Evolutionary conservation across 129 eudicot species (phyloP).

Genomic region (Flaveria ramosissima): DNA sequence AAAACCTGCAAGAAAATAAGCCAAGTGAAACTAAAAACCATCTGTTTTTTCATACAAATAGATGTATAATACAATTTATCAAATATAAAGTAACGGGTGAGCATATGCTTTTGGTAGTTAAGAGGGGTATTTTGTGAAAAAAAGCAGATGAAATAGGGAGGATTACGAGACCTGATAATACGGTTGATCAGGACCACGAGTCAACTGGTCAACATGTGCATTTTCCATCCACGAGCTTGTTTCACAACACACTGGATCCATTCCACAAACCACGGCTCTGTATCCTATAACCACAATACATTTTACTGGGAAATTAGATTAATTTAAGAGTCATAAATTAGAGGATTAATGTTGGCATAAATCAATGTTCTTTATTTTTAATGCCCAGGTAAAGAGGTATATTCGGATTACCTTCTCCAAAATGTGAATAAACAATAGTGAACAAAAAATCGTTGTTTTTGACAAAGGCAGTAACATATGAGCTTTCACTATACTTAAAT

Average conservation of each 20-base stretch:
- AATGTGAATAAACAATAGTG: background rate
- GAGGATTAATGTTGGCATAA: background rate
- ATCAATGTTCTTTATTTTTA: background rate
- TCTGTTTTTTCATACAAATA: constrained; percentile 1
- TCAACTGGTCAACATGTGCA: constrained; percentile 72
- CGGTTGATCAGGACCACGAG: constrained; percentile 89
- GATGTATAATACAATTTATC: background rate
- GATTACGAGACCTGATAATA: constrained; percentile 78
- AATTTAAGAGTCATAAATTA: background rate
- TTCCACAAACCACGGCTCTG: constrained; percentile 91
- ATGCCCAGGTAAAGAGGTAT: background rate
- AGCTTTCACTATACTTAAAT: background rate
- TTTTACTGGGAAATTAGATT: background rate
- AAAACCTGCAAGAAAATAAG: constrained; percentile 56
- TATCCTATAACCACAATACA: constrained; percentile 52
- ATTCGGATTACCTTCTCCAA: background rate
- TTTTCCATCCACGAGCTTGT: constrained; percentile 87
- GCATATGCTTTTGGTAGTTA: constrained; percentile 16
- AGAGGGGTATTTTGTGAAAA: background rate
- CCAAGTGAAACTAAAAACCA: background rate
- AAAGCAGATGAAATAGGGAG: constrained; percentile 9
- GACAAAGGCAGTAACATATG: background rate
- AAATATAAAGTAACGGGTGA: background rate
- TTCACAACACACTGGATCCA: constrained; percentile 98
- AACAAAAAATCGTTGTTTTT: background rate